Base-by-base conservation (phyloP, 176 grass and related monocot genomes). In the Cenchrus fungigraminus region DNA sequence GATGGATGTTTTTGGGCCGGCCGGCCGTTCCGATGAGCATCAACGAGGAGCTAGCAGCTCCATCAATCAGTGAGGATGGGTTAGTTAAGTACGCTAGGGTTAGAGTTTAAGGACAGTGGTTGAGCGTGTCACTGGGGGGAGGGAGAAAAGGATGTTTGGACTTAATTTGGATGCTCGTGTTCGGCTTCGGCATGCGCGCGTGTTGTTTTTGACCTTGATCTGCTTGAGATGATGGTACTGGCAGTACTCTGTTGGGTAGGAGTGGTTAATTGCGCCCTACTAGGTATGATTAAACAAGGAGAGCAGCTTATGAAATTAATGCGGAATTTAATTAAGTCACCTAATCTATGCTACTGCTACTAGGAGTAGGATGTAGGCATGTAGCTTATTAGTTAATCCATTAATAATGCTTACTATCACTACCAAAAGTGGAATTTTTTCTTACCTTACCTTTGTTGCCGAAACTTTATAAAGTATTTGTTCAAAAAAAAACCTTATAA, bases 171-270 rank as follows among this genome's bases (percentile, higher is more conserved):
- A 40, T 40, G 71, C 49, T 42, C 20, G 22, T 60, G 57, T 22
- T 60, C 19, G 0, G 25, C 25, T 54, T 16, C 13, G 49, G 72
- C 64, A 56, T 58, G 37, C 65, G 55, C 63, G 70, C 71, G 40
- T 82, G 73, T 20, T 16, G 71, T 65, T 58, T 51, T 71, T 76
- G 50, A 80, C 82, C 66, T 89, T 78, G 82, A 65, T 84, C 80
- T 59, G 76, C 65, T 60, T 79, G 67, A 64, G 32, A 84, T 75
- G 59, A 75, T 83, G 43, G n/a, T 45, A 1, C 25, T 25, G 25
- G 0, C 19, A 2, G 1, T 47, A 15, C 4, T 53, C 29, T n/a
- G 17, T 7, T 53, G 37, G 76, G 42, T 3, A 65, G 77, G n/a
- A 19, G 19, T 44, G 55, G 44, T 72, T 79, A 65, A 44, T 63